Evolutionary conservation across 2,329 filamentous ascomycete species (phyloP).

Genomic region (Fusarium chuoi): DNA sequence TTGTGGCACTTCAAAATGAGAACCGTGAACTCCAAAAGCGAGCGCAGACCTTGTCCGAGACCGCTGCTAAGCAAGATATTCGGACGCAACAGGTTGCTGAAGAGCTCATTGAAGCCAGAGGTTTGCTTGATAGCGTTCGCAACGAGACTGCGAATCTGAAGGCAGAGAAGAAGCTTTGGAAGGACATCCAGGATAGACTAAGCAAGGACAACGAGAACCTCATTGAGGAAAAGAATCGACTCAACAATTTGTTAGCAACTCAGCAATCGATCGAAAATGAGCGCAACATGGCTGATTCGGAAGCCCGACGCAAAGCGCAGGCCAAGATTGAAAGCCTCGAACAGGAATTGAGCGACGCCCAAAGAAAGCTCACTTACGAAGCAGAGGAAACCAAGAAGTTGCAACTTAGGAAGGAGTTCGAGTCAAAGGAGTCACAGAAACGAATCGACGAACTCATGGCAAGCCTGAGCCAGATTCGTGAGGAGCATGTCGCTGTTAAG

Average conservation of each 20-base stretch:
- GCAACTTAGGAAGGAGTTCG: slow-evolving; percentile 86
- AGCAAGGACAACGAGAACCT: slow-evolving; percentile 88
- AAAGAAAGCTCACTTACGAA: slow-evolving; percentile 86
- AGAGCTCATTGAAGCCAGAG: slow-evolving; percentile 87
- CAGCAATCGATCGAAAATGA: slow-evolving; percentile 93
- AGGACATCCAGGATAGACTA: slow-evolving; percentile 88
- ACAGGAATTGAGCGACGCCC: slow-evolving; percentile 78
- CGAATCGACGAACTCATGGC: slow-evolving; percentile 91
- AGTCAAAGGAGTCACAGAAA: slow-evolving; percentile 87
- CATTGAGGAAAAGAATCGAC: slow-evolving; percentile 82
- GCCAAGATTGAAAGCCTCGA: slow-evolving; percentile 81
- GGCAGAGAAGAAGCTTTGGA: slow-evolving; percentile 94
- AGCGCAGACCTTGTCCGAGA: slow-evolving; percentile 79
- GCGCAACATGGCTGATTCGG: slow-evolving; percentile 84
- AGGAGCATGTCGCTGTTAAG: slow-evolving; percentile 87
- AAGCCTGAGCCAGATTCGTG: slow-evolving; percentile 81
- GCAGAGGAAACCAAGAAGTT: slow-evolving; percentile 86
- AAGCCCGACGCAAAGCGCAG: slow-evolving; percentile 83
- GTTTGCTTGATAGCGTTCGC: slow-evolving; percentile 84
- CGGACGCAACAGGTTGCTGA: slow-evolving; percentile 92
- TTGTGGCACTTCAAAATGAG: slow-evolving; percentile 82
- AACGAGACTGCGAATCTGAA: slow-evolving; percentile 93
- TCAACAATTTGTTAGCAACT: slow-evolving; percentile 84
- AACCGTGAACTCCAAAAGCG: slow-evolving; percentile 89
- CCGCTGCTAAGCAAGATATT: slow-evolving; percentile 88